Evolutionary conservation across 371 early-diverging fungal genomes (phyloP).

Genomic region (Mucor racemosus): DNA sequence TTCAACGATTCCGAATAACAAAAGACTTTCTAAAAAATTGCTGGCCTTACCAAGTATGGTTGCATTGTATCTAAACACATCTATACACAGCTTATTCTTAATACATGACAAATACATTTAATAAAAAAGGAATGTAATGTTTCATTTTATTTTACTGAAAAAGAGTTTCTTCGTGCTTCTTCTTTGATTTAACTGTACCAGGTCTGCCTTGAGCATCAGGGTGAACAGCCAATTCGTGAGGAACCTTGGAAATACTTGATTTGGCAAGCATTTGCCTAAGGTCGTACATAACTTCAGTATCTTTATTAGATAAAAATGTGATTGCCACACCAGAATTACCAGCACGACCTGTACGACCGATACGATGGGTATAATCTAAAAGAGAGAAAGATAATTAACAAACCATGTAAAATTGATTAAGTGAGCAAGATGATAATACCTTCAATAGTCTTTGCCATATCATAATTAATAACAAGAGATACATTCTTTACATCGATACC

Average conservation of each 20-base stretch:
- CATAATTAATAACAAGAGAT: slow-evolving; percentile 96
- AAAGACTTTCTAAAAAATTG: no score
- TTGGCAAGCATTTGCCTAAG: slow-evolving; percentile 87
- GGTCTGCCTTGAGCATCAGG: slow-evolving; percentile 82
- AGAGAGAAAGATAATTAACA: neutral
- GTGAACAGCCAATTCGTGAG: slow-evolving; percentile 87
- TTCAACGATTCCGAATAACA: no score
- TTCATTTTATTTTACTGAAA: slow-evolving; percentile 36
- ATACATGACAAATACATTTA: no score
- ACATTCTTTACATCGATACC: slow-evolving; percentile 99
- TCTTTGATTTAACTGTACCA: slow-evolving; percentile 58
- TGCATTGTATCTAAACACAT: neutral
- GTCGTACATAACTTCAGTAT: slow-evolving; percentile 88
- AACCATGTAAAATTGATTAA: no score
- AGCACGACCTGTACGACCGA: slow-evolving; percentile 98
- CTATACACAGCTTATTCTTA: neutral
- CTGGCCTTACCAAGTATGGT: no score
- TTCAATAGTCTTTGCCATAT: slow-evolving; percentile 97
- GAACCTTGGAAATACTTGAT: slow-evolving; percentile 79
- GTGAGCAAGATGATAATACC: slow-evolving; percentile 51
- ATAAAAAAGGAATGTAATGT: neutral
- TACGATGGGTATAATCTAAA: slow-evolving; percentile 94
- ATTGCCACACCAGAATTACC: slow-evolving; percentile 94
- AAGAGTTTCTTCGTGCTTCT: slow-evolving; percentile 70
- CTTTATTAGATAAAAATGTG: slow-evolving; percentile 85